Conservation (phyloP, 2,329 filamentous ascomycete species). For the Talaromyces piceae region DNA sequence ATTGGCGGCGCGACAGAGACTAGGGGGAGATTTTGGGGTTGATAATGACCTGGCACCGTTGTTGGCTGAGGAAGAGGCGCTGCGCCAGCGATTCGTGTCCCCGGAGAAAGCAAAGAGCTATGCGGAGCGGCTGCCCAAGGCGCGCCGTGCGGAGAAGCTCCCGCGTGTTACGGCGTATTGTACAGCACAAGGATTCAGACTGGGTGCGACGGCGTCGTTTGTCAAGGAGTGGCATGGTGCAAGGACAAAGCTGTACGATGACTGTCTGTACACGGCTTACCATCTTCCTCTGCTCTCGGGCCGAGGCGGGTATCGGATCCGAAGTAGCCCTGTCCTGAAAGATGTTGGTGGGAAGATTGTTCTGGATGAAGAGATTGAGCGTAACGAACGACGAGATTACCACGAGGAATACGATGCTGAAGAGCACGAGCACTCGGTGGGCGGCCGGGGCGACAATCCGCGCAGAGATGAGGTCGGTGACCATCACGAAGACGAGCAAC, state of each 20-base stretch:
- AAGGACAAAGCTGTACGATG: conserved; percentile 93
- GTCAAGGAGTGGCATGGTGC: conserved; percentile 80
- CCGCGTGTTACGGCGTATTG: conserved; percentile 92
- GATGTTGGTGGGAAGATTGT: conserved; percentile 89
- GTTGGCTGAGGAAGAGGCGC: conserved; percentile 52
- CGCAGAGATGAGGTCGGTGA: background rate
- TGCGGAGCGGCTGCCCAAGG: conserved; percentile 85
- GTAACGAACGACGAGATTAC: conserved; percentile 81
- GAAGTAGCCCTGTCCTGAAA: conserved; percentile 85
- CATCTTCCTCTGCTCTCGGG: conserved; percentile 83
- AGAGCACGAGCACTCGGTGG: conserved; percentile 40
- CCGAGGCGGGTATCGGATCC: conserved; percentile 74
- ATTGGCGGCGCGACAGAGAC: conserved; percentile 20
- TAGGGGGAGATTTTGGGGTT: conserved; percentile 49
- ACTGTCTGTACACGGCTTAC: conserved; percentile 93
- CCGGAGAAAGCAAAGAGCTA: conserved; percentile 72
- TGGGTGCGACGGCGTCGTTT: conserved; percentile 81
- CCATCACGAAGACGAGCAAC: conserved; percentile 21
- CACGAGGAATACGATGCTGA: conserved; percentile 86
- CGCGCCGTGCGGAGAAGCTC: conserved; percentile 76
- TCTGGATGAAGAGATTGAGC: conserved; percentile 89
- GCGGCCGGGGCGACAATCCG: conserved; percentile 21
- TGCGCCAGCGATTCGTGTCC: conserved; percentile 45
- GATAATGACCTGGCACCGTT: conserved; percentile 46
- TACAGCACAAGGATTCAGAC: conserved; percentile 87